These are phyloP conservation scores for Hordeum marinum DNA, from an alignment of 176 grass and related monocot genomes.

Conservation along the genomic window DNA sequence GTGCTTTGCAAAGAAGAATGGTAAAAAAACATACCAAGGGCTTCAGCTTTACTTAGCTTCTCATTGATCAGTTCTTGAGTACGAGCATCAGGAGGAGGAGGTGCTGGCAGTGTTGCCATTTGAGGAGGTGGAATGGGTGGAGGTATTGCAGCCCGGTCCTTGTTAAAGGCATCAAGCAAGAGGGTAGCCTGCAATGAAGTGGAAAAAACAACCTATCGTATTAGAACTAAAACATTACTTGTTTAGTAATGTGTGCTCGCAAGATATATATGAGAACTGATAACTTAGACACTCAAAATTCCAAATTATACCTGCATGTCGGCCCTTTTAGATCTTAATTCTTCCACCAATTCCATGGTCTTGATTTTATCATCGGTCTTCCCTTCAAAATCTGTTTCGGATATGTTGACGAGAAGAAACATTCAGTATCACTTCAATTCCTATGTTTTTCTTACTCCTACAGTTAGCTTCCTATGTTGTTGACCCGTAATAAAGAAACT, in stretches of 20 bases:
- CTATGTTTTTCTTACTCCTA: not conserved
- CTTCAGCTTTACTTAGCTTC: conserved; percentile 92
- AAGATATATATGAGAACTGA: not conserved
- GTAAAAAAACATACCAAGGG: conserved; percentile 56
- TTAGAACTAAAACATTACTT: not conserved
- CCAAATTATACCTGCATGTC: conserved; percentile 68
- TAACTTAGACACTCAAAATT: not conserved
- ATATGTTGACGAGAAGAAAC: conserved; percentile 23
- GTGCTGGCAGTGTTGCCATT: conserved; percentile 30
- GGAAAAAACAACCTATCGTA: not conserved
- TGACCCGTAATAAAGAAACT: not conserved
- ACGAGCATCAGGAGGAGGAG: conserved; percentile 56
- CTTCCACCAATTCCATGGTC: conserved; percentile 64
- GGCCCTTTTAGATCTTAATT: conserved; percentile 81
- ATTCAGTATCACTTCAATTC: conserved; percentile 1
- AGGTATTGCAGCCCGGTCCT: conserved; percentile 76
- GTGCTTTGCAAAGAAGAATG: not conserved
- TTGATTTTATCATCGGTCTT: conserved; percentile 87
- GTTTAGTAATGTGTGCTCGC: not conserved
- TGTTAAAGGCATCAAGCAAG: conserved; percentile 88
- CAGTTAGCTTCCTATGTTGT: not conserved
- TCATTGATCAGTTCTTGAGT: conserved; percentile 99
- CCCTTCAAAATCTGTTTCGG: conserved; percentile 70
- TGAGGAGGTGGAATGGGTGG: conserved; percentile 41
- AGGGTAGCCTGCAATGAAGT: conserved; percentile 58